Percentiles rank a stretch among this genome's conserved stretches.
phyloP scores from a whole-genome alignment of 129 eudicot species.

The Centaurea solstitialis region DNA sequence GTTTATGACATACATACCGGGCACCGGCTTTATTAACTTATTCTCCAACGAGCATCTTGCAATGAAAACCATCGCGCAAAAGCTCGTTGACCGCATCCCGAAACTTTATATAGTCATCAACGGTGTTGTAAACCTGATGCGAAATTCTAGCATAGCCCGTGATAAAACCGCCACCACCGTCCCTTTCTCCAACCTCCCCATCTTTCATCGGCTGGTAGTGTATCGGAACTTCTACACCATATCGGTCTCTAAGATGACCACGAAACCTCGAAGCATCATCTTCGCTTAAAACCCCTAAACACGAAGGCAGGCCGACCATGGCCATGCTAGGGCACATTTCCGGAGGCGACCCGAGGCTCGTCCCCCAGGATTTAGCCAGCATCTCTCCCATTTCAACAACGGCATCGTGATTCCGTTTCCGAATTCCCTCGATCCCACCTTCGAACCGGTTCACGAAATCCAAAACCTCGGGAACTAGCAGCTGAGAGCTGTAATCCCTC shows the following conservation, averaged over 20 bases:
- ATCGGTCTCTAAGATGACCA: constrained; percentile 59
- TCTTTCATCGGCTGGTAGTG: constrained; percentile 58
- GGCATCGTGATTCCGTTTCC: constrained; percentile 63
- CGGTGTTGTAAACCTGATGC: constrained; percentile 83
- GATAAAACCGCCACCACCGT: constrained; percentile 32
- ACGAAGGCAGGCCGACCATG: constrained; percentile 81
- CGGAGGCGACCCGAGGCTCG: constrained; percentile 70
- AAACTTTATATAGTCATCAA: constrained; percentile 69
- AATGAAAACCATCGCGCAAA: constrained; percentile 52
- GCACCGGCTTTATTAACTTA: constrained; percentile 33
- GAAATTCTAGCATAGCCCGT: constrained; percentile 90
- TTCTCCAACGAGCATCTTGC: constrained; percentile 38
- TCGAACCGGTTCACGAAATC: constrained; percentile 75
- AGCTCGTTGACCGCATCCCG: constrained; percentile 77
- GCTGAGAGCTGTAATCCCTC: constrained; percentile 79
- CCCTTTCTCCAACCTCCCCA: constrained; percentile 41
- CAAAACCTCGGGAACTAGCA: constrained; percentile 76
- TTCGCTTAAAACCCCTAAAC: constrained; percentile 66
- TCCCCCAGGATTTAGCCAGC: constrained; percentile 85
- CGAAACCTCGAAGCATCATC: constrained; percentile 61
- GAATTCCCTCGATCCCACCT: constrained; percentile 84
- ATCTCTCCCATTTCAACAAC: constrained; percentile 80
- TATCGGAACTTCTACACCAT: constrained; percentile 82
- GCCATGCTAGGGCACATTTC: constrained; percentile 86
- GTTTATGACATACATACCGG: constrained; percentile 28